Evolutionary conservation across 1,284 basidiomycete genomes (phyloP), one percentile per base, ranked within the genome.

Genomic region (Naganishia cerealis): DNA sequence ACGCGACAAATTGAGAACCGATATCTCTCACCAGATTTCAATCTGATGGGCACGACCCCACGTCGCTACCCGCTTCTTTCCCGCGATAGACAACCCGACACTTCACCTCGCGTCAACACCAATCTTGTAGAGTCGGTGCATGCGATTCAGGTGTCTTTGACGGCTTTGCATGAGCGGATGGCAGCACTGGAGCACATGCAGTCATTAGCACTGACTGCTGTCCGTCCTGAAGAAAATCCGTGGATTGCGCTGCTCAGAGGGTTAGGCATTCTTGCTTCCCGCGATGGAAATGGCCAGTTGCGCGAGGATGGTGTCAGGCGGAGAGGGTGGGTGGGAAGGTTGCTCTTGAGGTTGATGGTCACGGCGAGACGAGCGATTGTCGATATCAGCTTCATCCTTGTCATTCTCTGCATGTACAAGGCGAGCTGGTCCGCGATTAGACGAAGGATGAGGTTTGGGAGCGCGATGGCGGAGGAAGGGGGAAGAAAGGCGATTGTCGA

Each of bases 101-200:
- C 12, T 12, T 58, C 57, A 58, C 57, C 57, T 56, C 38, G 36
- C 46, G 21, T 12, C 40, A 18, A 8, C 18, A 26, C 16, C 24
- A 76, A 75, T 59, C 71, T 80, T 13, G 73, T 78, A 0, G 70
- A 74, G 8, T 75, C 77, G 9, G 68, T 81, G 13, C 77, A 79
- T 67, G 75, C 77, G 66, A 81, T 81, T 48, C 94, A 98, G 77
- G 88, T 89, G 0, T 91, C 94, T 68, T 83, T 98, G 9, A 90
- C 91, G 1, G 93, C 94, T 0, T 84, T 98, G 46, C 90, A 88
- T 42, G 94, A 97, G 79, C 87, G 94, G 13, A 82, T 98, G 36
- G 88, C 91, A 72, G 83, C 85, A 7, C 81, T 94, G 21, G 92
- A 94, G 57, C 74, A 77, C 10, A 73, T 74, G 1, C 80, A 81